Percentiles rank a stretch among this genome's conserved stretches.
Evolutionary conservation across 2,329 filamentous ascomycete genomes (phyloP).

Genomic region (Cytospora paraplurivora): DNA sequence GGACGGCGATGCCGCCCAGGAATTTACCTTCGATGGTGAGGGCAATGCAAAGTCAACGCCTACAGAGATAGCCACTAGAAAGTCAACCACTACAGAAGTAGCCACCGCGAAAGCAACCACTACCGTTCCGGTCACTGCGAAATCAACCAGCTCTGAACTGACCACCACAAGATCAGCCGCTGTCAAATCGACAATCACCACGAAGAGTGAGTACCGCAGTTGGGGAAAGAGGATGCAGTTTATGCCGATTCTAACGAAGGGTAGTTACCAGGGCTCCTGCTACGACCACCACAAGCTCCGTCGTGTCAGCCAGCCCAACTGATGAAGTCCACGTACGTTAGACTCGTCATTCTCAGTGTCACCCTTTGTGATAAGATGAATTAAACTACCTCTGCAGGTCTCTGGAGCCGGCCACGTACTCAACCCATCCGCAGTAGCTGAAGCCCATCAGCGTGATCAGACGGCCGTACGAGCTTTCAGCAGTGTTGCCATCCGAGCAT

Average conservation of each 20-base stretch:
- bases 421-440: constrained; percentile 51
- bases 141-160: not conserved
- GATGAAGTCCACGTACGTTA: not conserved
- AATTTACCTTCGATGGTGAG: constrained; percentile 41
- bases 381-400: constrained; percentile 45
- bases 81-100: not conserved
- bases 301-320: not conserved
- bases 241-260: constrained; percentile 22
- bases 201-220: not conserved
- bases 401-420: constrained; percentile 53
- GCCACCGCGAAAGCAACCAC: not conserved
- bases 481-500: constrained; percentile 48
- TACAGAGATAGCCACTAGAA: not conserved
- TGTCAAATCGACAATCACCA: not conserved
- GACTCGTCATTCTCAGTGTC: not conserved
- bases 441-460: constrained; percentile 50
- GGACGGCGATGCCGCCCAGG: constrained; percentile 44
- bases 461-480: constrained; percentile 50
- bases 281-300: not conserved
- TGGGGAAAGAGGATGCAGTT: not conserved
- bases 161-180: no score
- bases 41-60: not conserved
- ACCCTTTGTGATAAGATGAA: constrained; percentile 9
- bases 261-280: constrained; percentile 33
- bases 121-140: no score